Evolutionary conservation across 495 filamentous ascomycete species (phyloP).

Genomic region (Acidiella bohemica): DNA sequence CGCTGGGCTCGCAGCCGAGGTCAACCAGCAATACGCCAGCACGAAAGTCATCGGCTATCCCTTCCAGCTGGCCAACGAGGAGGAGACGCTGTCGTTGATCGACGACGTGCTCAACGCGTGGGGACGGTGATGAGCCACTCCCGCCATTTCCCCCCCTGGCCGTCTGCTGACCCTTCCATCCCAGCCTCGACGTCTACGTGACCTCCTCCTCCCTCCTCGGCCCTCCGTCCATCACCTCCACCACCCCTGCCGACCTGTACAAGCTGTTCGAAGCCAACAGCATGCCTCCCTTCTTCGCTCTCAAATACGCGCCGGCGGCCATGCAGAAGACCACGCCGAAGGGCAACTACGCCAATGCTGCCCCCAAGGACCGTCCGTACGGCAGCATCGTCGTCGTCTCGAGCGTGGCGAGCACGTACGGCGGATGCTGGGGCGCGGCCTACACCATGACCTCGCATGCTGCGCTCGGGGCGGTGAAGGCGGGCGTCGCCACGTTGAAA

Average conservation of each 20-base stretch:
- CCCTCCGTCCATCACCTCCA: slow-evolving; percentile 41
- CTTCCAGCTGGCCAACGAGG: slow-evolving; percentile 40
- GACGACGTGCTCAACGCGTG: slow-evolving; percentile 48
- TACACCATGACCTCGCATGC: slow-evolving; percentile 48
- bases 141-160: background rate
- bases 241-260: slow-evolving; percentile 39
- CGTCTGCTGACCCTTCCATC: background rate
- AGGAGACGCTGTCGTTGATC: slow-evolving; percentile 45
- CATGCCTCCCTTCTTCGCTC: slow-evolving; percentile 47
- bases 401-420: slow-evolving; percentile 42
- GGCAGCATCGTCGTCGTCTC: slow-evolving; percentile 45
- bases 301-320: slow-evolving; percentile 48
- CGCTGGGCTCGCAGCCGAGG: slow-evolving; percentile 24
- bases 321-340: slow-evolving; percentile 44
- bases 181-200: slow-evolving; percentile 46
- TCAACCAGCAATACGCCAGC: slow-evolving; percentile 34
- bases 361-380: slow-evolving; percentile 41
- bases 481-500: slow-evolving; percentile 44
- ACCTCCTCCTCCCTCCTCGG: slow-evolving; percentile 43
- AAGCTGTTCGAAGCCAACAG: slow-evolving; percentile 44
- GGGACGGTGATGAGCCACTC: slow-evolving; percentile 26
- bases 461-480: slow-evolving; percentile 43
- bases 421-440: slow-evolving; percentile 41
- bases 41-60: slow-evolving; percentile 47
- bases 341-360: slow-evolving; percentile 45